A percentile compares a stretch with the other conserved stretches of the same genome.
Evolutionary conservation across 345 rosid species (phyloP).

Genomic region (Populus ilicifolia): DNA sequence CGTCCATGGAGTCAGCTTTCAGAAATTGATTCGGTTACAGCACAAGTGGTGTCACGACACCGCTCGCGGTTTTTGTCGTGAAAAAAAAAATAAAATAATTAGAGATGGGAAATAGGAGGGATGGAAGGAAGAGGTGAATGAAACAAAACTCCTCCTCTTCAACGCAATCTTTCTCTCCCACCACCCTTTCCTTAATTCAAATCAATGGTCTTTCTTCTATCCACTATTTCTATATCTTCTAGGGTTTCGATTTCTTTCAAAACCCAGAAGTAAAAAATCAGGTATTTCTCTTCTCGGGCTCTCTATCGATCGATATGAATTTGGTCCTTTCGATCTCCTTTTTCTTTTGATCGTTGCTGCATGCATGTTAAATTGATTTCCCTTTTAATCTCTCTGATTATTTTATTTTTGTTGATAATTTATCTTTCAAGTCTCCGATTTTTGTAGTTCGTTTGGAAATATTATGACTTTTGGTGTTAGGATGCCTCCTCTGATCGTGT

Average conservation of each 20-base stretch:
- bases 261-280: not conserved
- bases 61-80: too few species aligned
- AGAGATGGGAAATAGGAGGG: too few species aligned
- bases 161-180: not conserved
- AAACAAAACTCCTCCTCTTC: too few species aligned
- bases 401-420: not conserved
- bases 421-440: not conserved
- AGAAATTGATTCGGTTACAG: too few species aligned
- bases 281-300: not conserved
- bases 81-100: too few species aligned
- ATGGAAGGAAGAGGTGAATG: too few species aligned
- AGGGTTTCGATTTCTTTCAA: not conserved
- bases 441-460: not conserved
- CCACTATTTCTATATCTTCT: not conserved
- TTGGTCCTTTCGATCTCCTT: not conserved
- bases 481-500: not conserved
- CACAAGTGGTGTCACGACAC: too few species aligned
- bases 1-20: too few species aligned
- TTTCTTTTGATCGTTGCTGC: not conserved
- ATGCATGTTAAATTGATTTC: not conserved
- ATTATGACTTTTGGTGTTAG: not conserved
- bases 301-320: not conserved
- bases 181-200: not conserved
- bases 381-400: not conserved
- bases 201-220: not conserved